Percentiles rank a stretch among this genome's conserved stretches.
Evolutionary conservation across 2,329 filamentous ascomycete genomes (phyloP).

Genomic region (Talaromyces sp.): DNA sequence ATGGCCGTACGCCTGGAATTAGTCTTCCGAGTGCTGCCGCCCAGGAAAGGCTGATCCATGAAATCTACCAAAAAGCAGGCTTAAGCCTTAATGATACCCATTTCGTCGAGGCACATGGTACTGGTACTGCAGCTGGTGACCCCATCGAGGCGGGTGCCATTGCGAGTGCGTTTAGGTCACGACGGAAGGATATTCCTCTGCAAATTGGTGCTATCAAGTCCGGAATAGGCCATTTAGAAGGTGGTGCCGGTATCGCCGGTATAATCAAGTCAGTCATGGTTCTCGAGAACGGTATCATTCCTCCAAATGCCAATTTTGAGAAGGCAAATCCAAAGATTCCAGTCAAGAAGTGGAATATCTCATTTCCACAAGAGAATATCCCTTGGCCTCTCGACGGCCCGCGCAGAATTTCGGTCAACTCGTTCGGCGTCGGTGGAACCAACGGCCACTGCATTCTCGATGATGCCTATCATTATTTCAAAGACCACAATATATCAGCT

Average conservation of each 20-base stretch:
- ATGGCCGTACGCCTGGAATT: conserved; percentile 21
- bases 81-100: conserved; percentile 5
- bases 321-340: conserved; percentile 34
- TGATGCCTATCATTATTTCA: conserved; percentile 10
- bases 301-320: conserved; percentile 40
- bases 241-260: conserved; percentile 34
- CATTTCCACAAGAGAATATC: conserved; percentile 22
- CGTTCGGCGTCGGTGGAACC: conserved; percentile 22
- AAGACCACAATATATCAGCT: background rate
- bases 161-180: conserved; percentile 15
- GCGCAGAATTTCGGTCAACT: conserved; percentile 21
- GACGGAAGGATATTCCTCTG: conserved; percentile 11
- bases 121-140: conserved; percentile 22
- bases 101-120: conserved; percentile 23
- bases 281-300: conserved; percentile 42
- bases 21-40: conserved; percentile 18
- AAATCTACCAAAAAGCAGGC: conserved; percentile 5
- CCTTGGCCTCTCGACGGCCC: conserved; percentile 24
- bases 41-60: conserved; percentile 19
- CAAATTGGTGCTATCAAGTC: conserved; percentile 20
- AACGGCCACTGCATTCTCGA: conserved; percentile 13
- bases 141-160: conserved; percentile 18
- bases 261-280: conserved; percentile 41
- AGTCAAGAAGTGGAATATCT: conserved; percentile 33
- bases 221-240: conserved; percentile 26